These are phyloP conservation scores for Megacollybia marginata DNA, from an alignment of 768 basidiomycete genomes.

Conservation along the genomic window DNA sequence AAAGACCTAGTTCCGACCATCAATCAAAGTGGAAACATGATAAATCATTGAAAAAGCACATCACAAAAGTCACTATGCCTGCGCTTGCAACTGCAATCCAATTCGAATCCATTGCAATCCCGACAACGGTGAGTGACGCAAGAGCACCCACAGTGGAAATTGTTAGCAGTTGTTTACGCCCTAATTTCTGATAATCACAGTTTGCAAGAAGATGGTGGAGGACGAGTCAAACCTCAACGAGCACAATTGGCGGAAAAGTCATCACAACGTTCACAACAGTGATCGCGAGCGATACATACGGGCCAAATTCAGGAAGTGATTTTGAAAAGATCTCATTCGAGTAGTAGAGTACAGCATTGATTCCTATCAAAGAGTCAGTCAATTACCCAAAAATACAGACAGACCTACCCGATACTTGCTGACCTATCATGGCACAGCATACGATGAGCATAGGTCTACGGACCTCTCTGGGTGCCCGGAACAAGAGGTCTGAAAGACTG, in stretches of 20 bases:
- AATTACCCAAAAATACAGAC: neutral
- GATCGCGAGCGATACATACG: conserved; percentile 79
- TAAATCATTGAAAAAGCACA: conserved; percentile 35
- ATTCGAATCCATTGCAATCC: conserved; percentile 61
- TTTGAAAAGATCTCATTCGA: conserved; percentile 82
- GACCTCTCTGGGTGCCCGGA: conserved; percentile 37
- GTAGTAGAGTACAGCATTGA: conserved; percentile 88
- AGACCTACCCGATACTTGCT: conserved; percentile 68
- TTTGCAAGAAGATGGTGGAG: neutral
- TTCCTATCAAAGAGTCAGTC: conserved; percentile 37
- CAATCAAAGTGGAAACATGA: neutral
- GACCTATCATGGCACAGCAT: conserved; percentile 64
- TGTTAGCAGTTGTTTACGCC: conserved; percentile 62
- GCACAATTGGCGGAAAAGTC: conserved; percentile 81
- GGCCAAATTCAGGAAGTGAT: conserved; percentile 70
- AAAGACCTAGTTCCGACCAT: conserved; percentile 52
- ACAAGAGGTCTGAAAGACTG: conserved; percentile 46
- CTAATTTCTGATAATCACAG: conserved; percentile 47
- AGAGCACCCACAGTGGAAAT: conserved; percentile 63
- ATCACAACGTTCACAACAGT: conserved; percentile 77
- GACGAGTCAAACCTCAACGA: conserved; percentile 63
- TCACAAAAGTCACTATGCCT: conserved; percentile 74
- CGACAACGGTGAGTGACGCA: conserved; percentile 57
- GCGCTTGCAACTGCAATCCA: conserved; percentile 58
- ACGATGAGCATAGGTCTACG: conserved; percentile 59